Percentiles rank a stretch among this genome's conserved stretches.
Conservation (phyloP, 306 rosid genomes). For the Prunus campanulata region DNA sequence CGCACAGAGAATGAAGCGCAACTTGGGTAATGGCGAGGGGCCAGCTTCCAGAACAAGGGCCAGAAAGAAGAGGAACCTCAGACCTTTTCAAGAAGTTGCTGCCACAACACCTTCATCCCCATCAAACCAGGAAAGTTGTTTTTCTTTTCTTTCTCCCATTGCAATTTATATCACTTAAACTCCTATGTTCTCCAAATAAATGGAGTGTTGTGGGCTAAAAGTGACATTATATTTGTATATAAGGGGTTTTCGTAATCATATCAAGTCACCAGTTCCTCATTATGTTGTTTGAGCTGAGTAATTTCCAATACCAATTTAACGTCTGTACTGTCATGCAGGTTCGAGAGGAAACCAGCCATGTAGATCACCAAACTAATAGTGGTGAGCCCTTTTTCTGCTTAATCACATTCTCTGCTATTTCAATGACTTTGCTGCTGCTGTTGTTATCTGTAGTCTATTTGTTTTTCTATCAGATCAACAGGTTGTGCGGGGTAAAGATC, state of each 20-base stretch:
- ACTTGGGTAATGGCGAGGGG: constrained; percentile 22
- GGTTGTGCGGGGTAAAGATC: constrained; percentile 4
- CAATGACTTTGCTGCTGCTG: background rate
- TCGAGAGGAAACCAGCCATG: constrained; percentile 17
- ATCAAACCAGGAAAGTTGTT: constrained; percentile 25
- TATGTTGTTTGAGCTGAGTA: constrained; percentile 10
- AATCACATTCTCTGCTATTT: background rate
- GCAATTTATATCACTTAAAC: background rate
- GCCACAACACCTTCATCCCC: constrained; percentile 13
- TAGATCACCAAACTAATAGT: constrained; percentile 27
- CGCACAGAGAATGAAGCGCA: constrained; percentile 5
- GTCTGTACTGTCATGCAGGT: constrained; percentile 30
- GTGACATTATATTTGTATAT: background rate
- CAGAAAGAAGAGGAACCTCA: constrained; percentile 37
- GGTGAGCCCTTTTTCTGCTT: constrained; percentile 11
- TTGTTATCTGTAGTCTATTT: background rate
- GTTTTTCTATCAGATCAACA: constrained; percentile 14
- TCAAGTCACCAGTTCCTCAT: background rate
- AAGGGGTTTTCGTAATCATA: background rate
- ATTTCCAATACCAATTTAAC: constrained; percentile 9
- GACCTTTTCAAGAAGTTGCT: constrained; percentile 29
- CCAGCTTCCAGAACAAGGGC: constrained; percentile 44
- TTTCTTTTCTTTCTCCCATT: background rate
- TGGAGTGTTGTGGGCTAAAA: background rate
- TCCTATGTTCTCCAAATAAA: background rate